Conservation (phyloP, 768 basidiomycete species). For the Lactifluus pinguis region DNA sequence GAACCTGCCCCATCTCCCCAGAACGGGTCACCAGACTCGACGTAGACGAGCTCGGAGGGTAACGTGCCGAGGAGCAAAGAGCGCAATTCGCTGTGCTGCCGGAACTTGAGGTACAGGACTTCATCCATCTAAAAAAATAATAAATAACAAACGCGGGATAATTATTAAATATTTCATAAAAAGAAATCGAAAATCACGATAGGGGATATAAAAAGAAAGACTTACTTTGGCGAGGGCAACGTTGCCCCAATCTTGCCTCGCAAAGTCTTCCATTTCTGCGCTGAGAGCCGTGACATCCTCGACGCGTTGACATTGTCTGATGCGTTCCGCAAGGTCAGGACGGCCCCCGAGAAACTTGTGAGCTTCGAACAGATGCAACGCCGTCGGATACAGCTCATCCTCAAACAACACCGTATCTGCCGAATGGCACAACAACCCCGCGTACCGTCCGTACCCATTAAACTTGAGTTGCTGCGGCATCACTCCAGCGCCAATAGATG, state of each 20-base stretch:
- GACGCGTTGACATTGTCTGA: constrained; percentile 37
- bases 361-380: constrained; percentile 69
- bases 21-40: constrained; percentile 46
- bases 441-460: constrained; percentile 25
- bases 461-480: constrained; percentile 27
- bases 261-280: constrained; percentile 24
- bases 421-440: constrained; percentile 59
- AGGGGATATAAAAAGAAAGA: constrained; percentile 5
- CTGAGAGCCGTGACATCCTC: constrained; percentile 33
- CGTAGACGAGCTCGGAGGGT: constrained; percentile 35
- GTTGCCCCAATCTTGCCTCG: constrained; percentile 49
- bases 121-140: constrained; percentile 48
- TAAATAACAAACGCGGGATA: background rate
- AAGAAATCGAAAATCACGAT: background rate
- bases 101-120: constrained; percentile 58
- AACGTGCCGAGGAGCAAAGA: constrained; percentile 46
- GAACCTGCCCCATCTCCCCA: constrained; percentile 56
- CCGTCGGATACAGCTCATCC: constrained; percentile 53
- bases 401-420: constrained; percentile 50
- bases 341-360: constrained; percentile 50
- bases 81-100: constrained; percentile 56
- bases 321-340: constrained; percentile 45
- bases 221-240: constrained; percentile 44
- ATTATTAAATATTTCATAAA: too few species aligned
- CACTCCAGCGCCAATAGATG: constrained; percentile 5